A percentile compares a stretch with the other conserved stretches of the same genome.
Conservation (phyloP, 768 basidiomycete species). For the Mycena olivaceomarginata region DNA sequence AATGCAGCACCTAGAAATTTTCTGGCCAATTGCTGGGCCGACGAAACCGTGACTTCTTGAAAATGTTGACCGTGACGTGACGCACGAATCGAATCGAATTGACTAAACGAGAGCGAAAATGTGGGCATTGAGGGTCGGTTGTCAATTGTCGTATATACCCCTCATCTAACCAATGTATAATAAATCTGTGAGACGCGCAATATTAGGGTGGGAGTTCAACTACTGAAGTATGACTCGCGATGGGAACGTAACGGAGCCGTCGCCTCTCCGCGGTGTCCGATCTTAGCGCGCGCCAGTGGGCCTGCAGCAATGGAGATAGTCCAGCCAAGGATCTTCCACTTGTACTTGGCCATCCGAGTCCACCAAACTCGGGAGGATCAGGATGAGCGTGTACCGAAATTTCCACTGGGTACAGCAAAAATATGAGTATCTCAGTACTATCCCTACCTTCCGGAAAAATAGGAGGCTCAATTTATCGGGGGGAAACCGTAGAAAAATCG, state of each 20-base stretch:
- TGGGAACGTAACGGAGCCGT: constrained; percentile 12
- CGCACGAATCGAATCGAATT: background rate
- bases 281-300: too few species aligned
- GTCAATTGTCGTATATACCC: constrained; percentile 9
- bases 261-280: too few species aligned
- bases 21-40: background rate
- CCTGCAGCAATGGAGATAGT: too few species aligned
- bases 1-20: background rate
- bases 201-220: constrained; percentile 28
- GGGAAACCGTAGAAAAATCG: too few species aligned
- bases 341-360: too few species aligned
- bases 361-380: too few species aligned
- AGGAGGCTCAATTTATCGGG: too few species aligned
- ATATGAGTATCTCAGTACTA: too few species aligned
- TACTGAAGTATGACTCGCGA: constrained; percentile 24
- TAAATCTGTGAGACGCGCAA: constrained; percentile 21
- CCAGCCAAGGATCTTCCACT: too few species aligned
- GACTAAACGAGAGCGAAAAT: background rate
- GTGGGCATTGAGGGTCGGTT: background rate
- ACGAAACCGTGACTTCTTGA: background rate
- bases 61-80: background rate
- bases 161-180: background rate
- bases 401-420: too few species aligned
- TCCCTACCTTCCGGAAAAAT: too few species aligned
- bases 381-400: too few species aligned